Evolutionary conservation across 164 flowering plant species (phyloP), one percentile per base, ranked within the genome.

Genomic region (Taxillus chinensis): DNA sequence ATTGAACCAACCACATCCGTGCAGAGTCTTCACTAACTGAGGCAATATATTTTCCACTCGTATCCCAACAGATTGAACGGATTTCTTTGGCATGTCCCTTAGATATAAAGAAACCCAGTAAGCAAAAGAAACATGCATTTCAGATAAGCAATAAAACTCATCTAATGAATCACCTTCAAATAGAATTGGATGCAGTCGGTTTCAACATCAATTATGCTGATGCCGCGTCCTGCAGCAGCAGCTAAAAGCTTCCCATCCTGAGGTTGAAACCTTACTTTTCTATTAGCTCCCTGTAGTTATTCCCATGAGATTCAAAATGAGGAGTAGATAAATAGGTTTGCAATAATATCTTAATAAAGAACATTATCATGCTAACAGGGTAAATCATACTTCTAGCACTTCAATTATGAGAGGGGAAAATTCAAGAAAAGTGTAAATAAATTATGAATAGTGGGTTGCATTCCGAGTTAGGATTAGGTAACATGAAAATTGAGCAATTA

Each of bases 21-120:
- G 72, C 74, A 11, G 64, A 59, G 39, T 74, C 78, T 61, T 71
- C 72, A 45, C 78, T 68, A 39, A 71, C 67, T 38, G 74, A 62
- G 55, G 71, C 77, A 42, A 74, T 45, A 41, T 60, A 70, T 7
- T 70, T 62, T 7, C 77, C 77, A 68, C 65, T 61, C 11, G 51
- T 11, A 67, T 70, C 74, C 74, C 74, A 74, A 52, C 74, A 70
- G 38, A 74, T 13, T 14, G 68, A 61, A 49, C 66, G 65, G 6
- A 73, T 55, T 48, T 64, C 64, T 39, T 67, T 57, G 56, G 9
- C 53, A 57, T 73, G 77, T 55, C 68, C 76, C 76, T 73, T 14
- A 14, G 10, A 4, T 14, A 5, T 51, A 59, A 37, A 73, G 57
- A 6, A 46, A 42, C 4, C 40, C 16, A 39, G 10, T n/a, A 40